Base-by-base conservation (phyloP, 2,329 filamentous ascomycete genomes). In the Atkinsonella texensis region DNA sequence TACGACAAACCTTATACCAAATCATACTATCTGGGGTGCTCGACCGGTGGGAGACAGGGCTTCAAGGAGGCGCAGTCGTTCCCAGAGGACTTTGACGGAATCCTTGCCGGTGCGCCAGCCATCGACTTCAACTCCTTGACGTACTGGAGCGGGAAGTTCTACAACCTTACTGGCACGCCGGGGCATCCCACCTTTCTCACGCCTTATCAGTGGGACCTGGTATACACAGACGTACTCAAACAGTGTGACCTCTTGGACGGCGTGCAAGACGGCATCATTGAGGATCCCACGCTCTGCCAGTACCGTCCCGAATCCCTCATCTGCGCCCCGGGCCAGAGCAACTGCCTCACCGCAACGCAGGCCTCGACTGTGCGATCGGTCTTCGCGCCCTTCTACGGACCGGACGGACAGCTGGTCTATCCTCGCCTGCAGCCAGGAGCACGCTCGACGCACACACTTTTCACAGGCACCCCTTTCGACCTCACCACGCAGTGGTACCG, bases 1-100 rank as follows among this genome's bases (percentile, higher is more conserved):
- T 82, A 81, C 57, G 63, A 63, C 2, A 54, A 52, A 3, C 4
- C 31, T 0, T 60, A 67, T 0, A 60, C 63, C 0, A 74, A 72
- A 49, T 73, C 70, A 0, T 83, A 82, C 62, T 82, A 74, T 54
- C 59, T 74, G 2, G 80, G 80, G 8, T 83, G 80, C 58, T 81
- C 77, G 0, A 74, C 76, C 0, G 80, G 81, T 7, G 79, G 80
- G 1, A 68, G 79, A 0, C 76, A 83, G 65, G 80, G 77, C 3
- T 65, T 79, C 35, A 76, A 75, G 50, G 71, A 73, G 7, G 72
- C 75, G 0, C 72, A 82, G 56, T 59, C 65, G 13, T 80, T 72
- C 54, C 77, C 80, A 0, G 65, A 73, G 0, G 77, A 81, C 54
- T 82, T 80, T 49, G 76, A 83, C 49, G 78, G 78, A 18, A 70